These are phyloP conservation scores for Debaryomyces sp. DNA, from an alignment of 1,139 yeast species.

Conservation along the genomic window DNA sequence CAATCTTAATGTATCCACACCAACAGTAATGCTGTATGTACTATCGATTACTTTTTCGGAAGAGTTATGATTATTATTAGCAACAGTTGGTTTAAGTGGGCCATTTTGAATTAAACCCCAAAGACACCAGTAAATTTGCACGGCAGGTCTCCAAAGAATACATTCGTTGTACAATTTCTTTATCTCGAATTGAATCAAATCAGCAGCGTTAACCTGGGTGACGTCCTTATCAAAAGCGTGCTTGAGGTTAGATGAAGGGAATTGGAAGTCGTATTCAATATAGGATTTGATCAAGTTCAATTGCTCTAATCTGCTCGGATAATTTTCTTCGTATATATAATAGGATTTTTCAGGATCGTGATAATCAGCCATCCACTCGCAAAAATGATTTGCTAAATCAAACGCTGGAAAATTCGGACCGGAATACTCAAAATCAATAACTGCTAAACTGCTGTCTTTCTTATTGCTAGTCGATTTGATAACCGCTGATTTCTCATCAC, in stretches of 20 bases:
- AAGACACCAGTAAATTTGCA: slow-evolving; percentile 78
- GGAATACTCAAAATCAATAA: slow-evolving; percentile 94
- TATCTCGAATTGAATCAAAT: slow-evolving; percentile 54
- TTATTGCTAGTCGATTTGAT: slow-evolving; percentile 34
- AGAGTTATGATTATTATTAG: slow-evolving; percentile 16
- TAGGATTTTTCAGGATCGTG: slow-evolving; percentile 67
- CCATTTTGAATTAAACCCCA: slow-evolving; percentile 92
- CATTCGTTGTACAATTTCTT: slow-evolving; percentile 64
- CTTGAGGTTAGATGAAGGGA: slow-evolving; percentile 37
- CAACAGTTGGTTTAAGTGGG: slow-evolving; percentile 24
- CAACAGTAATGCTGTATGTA: slow-evolving; percentile 43
- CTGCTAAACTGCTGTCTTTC: slow-evolving; percentile 76
- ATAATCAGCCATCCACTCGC: slow-evolving; percentile 97
- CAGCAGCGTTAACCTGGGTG: slow-evolving; percentile 23
- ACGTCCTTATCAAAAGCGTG: slow-evolving; percentile 21
- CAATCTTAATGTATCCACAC: slow-evolving; percentile 30
- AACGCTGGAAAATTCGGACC: slow-evolving; percentile 92
- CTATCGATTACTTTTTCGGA: slow-evolving; percentile 38
- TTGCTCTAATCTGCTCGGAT: slow-evolving; percentile 70
- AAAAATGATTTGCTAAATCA: slow-evolving; percentile 85
- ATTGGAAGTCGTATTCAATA: slow-evolving; percentile 55
- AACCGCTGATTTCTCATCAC: slow-evolving; percentile 21
- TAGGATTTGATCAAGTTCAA: slow-evolving; percentile 75
- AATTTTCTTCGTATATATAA: slow-evolving; percentile 55
- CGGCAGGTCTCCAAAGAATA: slow-evolving; percentile 79